Conservation (phyloP, 768 basidiomycete species). For the Lactifluus hygrophoroides region DNA sequence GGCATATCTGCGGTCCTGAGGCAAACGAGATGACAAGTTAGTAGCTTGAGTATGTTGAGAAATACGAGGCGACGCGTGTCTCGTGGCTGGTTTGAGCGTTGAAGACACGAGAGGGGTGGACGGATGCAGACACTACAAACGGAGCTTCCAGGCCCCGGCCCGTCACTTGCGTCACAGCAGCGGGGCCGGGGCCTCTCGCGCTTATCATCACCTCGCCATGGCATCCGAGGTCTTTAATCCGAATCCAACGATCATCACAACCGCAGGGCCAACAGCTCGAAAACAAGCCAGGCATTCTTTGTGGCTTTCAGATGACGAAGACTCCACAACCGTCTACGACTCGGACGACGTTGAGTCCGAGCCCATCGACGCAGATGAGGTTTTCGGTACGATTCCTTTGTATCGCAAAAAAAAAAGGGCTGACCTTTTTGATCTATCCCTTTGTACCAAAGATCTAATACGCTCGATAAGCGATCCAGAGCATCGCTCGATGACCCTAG, state of each 20-base stretch:
- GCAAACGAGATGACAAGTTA: conserved; percentile 9
- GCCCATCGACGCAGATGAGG: conserved; percentile 84
- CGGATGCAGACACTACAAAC: neutral
- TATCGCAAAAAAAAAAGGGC: neutral
- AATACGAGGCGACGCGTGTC: neutral
- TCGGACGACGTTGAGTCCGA: conserved; percentile 43
- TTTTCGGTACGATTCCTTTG: conserved; percentile 57
- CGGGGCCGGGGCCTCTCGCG: neutral
- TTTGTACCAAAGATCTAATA: conserved; percentile 58
- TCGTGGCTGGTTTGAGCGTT: neutral
- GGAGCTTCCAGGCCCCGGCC: neutral
- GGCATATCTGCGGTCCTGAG: conserved; percentile 11
- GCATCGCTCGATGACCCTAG: conserved; percentile 81
- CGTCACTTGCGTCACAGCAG: neutral
- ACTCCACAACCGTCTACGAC: conserved; percentile 18
- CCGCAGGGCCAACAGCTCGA: conserved; percentile 40
- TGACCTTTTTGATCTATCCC: neutral
- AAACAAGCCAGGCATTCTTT: conserved; percentile 41
- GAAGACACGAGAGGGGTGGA: neutral
- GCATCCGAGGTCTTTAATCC: conserved; percentile 67
- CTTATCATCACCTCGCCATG: conserved; percentile 28
- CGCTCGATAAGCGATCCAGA: conserved; percentile 92
- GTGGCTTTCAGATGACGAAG: conserved; percentile 42
- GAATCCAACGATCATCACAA: conserved; percentile 74
- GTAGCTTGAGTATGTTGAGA: conserved; percentile 11